These are phyloP conservation scores for Erodium maritimum DNA, from an alignment of 345 rosid genomes.

Conservation along the genomic window DNA sequence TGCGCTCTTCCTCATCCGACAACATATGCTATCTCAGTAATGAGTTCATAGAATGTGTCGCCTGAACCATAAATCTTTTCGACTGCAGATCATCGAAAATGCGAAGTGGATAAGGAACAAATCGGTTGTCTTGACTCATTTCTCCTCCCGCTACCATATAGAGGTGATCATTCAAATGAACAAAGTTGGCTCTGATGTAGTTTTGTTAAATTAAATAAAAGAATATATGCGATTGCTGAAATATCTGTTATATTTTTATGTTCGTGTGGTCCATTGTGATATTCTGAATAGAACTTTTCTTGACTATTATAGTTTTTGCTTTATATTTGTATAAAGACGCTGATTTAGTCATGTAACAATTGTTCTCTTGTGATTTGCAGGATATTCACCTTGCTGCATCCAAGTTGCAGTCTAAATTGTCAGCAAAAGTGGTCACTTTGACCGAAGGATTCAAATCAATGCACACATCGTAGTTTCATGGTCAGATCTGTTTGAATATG, in stretches of 20 bases:
- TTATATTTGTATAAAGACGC: neutral
- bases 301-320: neutral
- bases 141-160: slow-evolving; percentile 72
- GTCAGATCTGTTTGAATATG: neutral
- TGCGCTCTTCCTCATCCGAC: neutral
- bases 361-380: slow-evolving; percentile 23
- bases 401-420: slow-evolving; percentile 68
- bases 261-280: too few relatives aligned
- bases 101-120: slow-evolving; percentile 86
- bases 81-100: slow-evolving; percentile 61
- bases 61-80: neutral
- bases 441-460: slow-evolving; percentile 87
- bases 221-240: too few relatives aligned
- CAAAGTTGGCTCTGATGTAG: too few relatives aligned
- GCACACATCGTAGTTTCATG: slow-evolving; percentile 24
- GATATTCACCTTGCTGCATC: slow-evolving; percentile 64
- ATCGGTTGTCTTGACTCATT: slow-evolving; percentile 68
- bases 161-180: slow-evolving; percentile 46
- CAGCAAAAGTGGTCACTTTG: slow-evolving; percentile 78
- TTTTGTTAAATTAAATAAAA: too few relatives aligned
- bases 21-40: neutral
- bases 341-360: neutral
- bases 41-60: neutral
- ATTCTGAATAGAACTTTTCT: too few relatives aligned
- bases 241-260: too few relatives aligned